Base-by-base conservation (phyloP, 371 early-diverging fungal species). In the Coemansia sp. region DNA sequence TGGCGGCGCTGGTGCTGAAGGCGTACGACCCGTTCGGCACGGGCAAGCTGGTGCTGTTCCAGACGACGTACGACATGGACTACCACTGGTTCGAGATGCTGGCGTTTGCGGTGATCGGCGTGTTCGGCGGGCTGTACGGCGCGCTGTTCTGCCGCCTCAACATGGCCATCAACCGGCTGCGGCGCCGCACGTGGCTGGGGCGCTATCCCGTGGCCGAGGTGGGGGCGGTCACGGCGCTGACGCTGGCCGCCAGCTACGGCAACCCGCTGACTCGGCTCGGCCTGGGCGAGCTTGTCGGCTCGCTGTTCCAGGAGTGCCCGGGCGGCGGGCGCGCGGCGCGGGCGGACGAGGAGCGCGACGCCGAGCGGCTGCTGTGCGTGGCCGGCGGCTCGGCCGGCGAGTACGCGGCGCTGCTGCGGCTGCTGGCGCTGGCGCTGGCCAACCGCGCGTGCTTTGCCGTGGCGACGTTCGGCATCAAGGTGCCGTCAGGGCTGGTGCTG, bases 11-110 rank as follows among this genome's bases (percentile, higher is more conserved):
- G 43, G 88, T 92, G 1, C 82, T 97, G 16, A 91, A 95, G 80
- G 84, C 90, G 11, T 88, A 93, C 80, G 90, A 96, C 72, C 98
- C 97, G 9, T 94, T 95, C 65, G 84, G 97, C 47, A 90, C 92
- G 1, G 98, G 96, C 18, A 94, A 95, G 77, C 81, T 94, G 14
- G 97, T 97, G 59, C 82, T 93, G 78, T 97, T 95, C 78, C 94
- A 96, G 78, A 96, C 94, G n/a, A 86, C 88, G 4, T 94, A 96
- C 69, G 86, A 89, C 62, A 81, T 90, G 39, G 90, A 88, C 48
- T 98, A 95, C 92, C 89, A 91, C 58, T 81, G 87, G 58, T 95
- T 96, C 76, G 99, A 90, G 60, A 71, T 91, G 61, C 49, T 87
- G 12, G 90, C 92, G 56, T 97, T 94, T 66, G 64, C 90, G 18